phyloP scores from a whole-genome alignment of 1,139 yeast species.

The Zygosaccharomyces sapae region DNA sequence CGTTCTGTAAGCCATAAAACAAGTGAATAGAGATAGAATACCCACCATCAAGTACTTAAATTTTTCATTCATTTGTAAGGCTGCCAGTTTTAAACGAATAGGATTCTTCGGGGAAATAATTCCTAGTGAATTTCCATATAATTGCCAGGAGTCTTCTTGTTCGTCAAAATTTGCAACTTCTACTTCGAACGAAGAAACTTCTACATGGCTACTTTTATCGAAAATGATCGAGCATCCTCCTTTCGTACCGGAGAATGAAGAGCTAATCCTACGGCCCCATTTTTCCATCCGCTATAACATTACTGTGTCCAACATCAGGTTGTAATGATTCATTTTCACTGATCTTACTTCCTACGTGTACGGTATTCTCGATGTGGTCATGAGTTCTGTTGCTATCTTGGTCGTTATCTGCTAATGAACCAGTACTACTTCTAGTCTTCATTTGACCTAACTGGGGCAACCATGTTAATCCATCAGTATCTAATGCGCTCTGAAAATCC shows the following conservation, averaged over 20 bases:
- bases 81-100: slow-evolving; percentile 36
- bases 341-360: not conserved
- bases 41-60: slow-evolving; percentile 32
- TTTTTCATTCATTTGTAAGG: slow-evolving; percentile 24
- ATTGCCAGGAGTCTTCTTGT: slow-evolving; percentile 13
- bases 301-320: slow-evolving; percentile 4
- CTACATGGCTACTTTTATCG: slow-evolving; percentile 3
- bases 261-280: not conserved
- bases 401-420: not conserved
- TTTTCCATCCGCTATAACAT: not conserved
- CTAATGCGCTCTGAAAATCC: slow-evolving; percentile 28
- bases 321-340: slow-evolving; percentile 3
- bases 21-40: slow-evolving; percentile 44
- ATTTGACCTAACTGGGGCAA: slow-evolving; percentile 23
- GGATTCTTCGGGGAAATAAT: slow-evolving; percentile 37
- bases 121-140: slow-evolving; percentile 43
- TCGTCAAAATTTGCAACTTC: slow-evolving; percentile 26
- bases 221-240: slow-evolving; percentile 3
- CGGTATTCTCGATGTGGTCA: not conserved
- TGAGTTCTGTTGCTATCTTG: not conserved
- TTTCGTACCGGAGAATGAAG: not conserved
- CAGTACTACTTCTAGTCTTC: slow-evolving; percentile 3
- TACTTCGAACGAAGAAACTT: slow-evolving; percentile 10
- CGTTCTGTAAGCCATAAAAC: slow-evolving; percentile 42
- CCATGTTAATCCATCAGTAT: slow-evolving; percentile 30